Conservation (phyloP, 495 filamentous ascomycete species). For the Aspergillus heteromorphus region DNA sequence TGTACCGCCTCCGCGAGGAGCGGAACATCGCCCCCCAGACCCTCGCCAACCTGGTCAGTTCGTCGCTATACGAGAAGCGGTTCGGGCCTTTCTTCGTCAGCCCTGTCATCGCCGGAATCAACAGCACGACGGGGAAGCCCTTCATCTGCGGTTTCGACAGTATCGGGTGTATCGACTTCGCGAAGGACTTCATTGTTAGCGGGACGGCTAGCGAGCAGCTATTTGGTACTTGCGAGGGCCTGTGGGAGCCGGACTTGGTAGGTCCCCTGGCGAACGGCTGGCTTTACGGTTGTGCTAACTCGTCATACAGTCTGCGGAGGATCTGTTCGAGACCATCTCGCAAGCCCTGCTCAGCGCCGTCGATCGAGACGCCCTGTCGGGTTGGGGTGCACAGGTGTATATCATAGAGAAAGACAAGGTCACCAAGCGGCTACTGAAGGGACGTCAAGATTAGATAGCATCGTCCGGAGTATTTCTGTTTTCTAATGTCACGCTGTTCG, state of each 20-base stretch:
- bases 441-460: slow-evolving; percentile 59
- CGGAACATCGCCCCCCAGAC: slow-evolving; percentile 90
- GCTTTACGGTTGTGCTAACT: slow-evolving; percentile 21
- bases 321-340: slow-evolving; percentile 97
- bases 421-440: slow-evolving; percentile 95
- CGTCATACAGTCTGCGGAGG: slow-evolving; percentile 67
- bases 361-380: slow-evolving; percentile 90
- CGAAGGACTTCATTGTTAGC: slow-evolving; percentile 97
- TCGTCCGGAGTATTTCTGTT: slow-evolving; percentile 12
- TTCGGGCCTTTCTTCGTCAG: slow-evolving; percentile 96
- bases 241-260: slow-evolving; percentile 97
- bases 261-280: slow-evolving; percentile 19
- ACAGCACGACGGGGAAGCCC: slow-evolving; percentile 83
- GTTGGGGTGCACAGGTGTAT: slow-evolving; percentile 98
- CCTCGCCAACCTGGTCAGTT: slow-evolving; percentile 91
- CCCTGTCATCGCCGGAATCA: slow-evolving; percentile 90
- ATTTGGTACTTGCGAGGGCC: slow-evolving; percentile 95
- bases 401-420: slow-evolving; percentile 99
- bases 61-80: slow-evolving; percentile 82
- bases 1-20: slow-evolving; percentile 98
- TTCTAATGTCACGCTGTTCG: slow-evolving; percentile 7
- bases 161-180: slow-evolving; percentile 98
- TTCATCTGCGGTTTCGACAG: slow-evolving; percentile 99
- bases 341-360: slow-evolving; percentile 95
- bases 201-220: slow-evolving; percentile 95